phyloP scores from a whole-genome alignment of 371 early-diverging fungal genomes.

The Mucor lusitanicus region DNA sequence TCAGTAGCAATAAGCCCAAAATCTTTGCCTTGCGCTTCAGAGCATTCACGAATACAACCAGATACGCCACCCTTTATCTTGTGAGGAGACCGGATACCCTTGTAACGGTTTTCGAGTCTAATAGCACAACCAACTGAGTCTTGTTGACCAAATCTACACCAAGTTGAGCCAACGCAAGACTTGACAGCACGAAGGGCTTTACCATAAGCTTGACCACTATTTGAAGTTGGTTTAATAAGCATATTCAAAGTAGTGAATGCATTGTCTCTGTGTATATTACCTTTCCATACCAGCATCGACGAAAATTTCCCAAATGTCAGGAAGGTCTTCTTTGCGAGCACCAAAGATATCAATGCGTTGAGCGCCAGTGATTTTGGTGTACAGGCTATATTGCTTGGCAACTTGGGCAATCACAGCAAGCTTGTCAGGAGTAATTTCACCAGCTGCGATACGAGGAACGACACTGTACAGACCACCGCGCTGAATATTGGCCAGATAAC shows the following conservation, averaged over 20 bases:
- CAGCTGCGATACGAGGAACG: slow-evolving; percentile 68
- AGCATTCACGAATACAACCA: slow-evolving; percentile 71
- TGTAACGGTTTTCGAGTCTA: slow-evolving; percentile 65
- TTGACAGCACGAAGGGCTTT: slow-evolving; percentile 75
- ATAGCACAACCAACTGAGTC: slow-evolving; percentile 74
- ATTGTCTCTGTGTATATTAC: slow-evolving; percentile 24
- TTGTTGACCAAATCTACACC: slow-evolving; percentile 72
- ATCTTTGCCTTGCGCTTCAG: slow-evolving; percentile 67
- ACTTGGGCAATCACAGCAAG: slow-evolving; percentile 59
- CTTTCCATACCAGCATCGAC: slow-evolving; percentile 66
- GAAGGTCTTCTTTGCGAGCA: slow-evolving; percentile 63
- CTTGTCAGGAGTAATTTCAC: slow-evolving; percentile 71
- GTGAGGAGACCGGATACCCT: slow-evolving; percentile 69
- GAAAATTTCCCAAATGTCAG: slow-evolving; percentile 66
- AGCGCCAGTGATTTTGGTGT: slow-evolving; percentile 71
- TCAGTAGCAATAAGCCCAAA: slow-evolving; percentile 70
- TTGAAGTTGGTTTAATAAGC: background rate
- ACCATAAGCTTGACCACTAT: slow-evolving; percentile 71
- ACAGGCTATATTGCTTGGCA: slow-evolving; percentile 63
- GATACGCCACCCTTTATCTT: slow-evolving; percentile 66
- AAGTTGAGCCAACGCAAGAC: slow-evolving; percentile 68
- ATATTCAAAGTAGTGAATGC: slow-evolving; percentile 39
- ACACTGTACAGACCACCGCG: slow-evolving; percentile 71
- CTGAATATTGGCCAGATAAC: slow-evolving; percentile 73
- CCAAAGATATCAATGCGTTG: slow-evolving; percentile 71